A percentile compares a stretch with the other conserved stretches of the same genome.
phyloP scores from a whole-genome alignment of 306 rosid species.

The Lupinus albus region DNA sequence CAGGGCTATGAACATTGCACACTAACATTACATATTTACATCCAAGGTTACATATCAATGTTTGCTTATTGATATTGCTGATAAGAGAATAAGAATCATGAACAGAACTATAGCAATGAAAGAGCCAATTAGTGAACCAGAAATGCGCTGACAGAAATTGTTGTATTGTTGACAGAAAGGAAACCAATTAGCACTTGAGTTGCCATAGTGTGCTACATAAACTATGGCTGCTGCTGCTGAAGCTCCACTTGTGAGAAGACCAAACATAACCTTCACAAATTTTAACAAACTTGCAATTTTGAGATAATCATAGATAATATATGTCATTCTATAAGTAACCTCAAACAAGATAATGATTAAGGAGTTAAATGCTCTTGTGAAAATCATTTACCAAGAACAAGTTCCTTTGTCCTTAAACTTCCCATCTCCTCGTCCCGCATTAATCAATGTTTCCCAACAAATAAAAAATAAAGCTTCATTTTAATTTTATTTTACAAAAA shows the following conservation, averaged over 20 bases:
- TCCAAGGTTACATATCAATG: constrained; percentile 16
- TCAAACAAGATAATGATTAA: too few relatives aligned
- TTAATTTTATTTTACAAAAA: too few relatives aligned
- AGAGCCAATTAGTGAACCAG: constrained; percentile 63
- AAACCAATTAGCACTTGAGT: constrained; percentile 54
- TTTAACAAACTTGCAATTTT: background rate
- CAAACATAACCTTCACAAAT: constrained; percentile 56
- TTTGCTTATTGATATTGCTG: constrained; percentile 51
- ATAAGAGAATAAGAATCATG: constrained; percentile 46
- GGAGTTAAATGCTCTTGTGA: too few relatives aligned
- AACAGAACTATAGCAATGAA: constrained; percentile 46
- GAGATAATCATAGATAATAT: too few relatives aligned
- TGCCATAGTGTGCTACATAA: constrained; percentile 57
- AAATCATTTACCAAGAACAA: too few relatives aligned
- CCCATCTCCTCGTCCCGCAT: too few relatives aligned
- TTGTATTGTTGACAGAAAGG: constrained; percentile 57
- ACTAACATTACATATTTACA: background rate
- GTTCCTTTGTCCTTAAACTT: too few relatives aligned
- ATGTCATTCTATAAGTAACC: too few relatives aligned
- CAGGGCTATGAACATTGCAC: background rate
- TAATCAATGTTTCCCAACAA: too few relatives aligned
- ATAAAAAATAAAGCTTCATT: too few relatives aligned
- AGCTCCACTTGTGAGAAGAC: constrained; percentile 52
- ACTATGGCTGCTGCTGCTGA: constrained; percentile 60
- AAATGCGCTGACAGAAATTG: constrained; percentile 51